Percentiles rank a stretch among this genome's conserved stretches.
Evolutionary conservation across 192 early-diverging fungal genomes (phyloP).

Genomic region (Backusella westeae): DNA sequence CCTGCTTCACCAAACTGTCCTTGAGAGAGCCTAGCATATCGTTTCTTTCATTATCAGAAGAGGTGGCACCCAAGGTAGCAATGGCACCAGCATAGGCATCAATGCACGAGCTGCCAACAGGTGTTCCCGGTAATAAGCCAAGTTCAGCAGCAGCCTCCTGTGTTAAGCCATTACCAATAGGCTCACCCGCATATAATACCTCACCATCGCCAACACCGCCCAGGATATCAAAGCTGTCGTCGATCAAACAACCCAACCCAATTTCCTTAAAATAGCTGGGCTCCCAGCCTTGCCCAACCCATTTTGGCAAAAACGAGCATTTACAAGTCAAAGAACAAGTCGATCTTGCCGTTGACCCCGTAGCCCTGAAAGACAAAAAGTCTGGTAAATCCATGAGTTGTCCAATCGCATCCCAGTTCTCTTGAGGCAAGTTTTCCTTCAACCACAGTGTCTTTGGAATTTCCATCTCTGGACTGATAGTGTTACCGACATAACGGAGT

Average conservation of each 20-base stretch:
- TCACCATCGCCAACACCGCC: slow-evolving; percentile 40
- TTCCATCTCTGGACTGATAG: slow-evolving; percentile 73
- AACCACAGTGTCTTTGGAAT: slow-evolving; percentile 77
- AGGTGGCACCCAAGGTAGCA: slow-evolving; percentile 46
- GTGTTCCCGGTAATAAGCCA: slow-evolving; percentile 48
- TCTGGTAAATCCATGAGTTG: slow-evolving; percentile 75
- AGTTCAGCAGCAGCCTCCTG: slow-evolving; percentile 51
- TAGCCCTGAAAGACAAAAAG: slow-evolving; percentile 65
- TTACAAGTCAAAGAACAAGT: slow-evolving; percentile 70
- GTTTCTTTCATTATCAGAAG: slow-evolving; percentile 23
- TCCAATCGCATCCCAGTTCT: slow-evolving; percentile 43
- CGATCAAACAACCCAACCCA: slow-evolving; percentile 51
- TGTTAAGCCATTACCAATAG: slow-evolving; percentile 51
- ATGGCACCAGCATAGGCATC: slow-evolving; percentile 76
- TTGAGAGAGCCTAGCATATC: not conserved
- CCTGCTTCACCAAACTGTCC: not conserved
- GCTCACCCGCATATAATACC: slow-evolving; percentile 49
- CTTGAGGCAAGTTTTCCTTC: slow-evolving; percentile 49
- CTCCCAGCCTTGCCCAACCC: slow-evolving; percentile 52
- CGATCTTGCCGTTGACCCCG: slow-evolving; percentile 49
- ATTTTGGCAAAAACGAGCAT: slow-evolving; percentile 53
- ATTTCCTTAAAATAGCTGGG: slow-evolving; percentile 50
- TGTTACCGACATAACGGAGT: slow-evolving; percentile 63
- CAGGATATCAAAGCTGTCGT: slow-evolving; percentile 40
- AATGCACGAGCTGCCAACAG: slow-evolving; percentile 65